Evolutionary conservation across 129 eudicot genomes (phyloP), one percentile per base, ranked within the genome.

Genomic region (Arctium minus): DNA sequence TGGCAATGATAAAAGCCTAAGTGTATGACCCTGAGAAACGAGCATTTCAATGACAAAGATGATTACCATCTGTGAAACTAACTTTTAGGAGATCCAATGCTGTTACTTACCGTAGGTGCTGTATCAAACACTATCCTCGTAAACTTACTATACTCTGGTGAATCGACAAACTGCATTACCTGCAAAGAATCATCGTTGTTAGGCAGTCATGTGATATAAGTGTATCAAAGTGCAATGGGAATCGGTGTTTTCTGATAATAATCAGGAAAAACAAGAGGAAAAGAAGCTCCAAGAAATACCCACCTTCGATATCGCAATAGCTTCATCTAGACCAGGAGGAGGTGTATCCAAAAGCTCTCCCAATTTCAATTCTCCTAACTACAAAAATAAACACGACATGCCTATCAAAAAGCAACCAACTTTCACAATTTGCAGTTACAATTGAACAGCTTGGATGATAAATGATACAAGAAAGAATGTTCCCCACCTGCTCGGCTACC

Each of bases 311-410:
- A 92, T 89, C 50, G 92, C 97, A 86, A 92, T 85, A 80, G 89
- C 93, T 85, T 92, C 93, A 83, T 92, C 93, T 13, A 89, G 76
- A 85, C 97, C 97, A 36, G 96, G 93, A 8, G 92, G 96, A 79
- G 89, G 90, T 42, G 91, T 80, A 80, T 89, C 96, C 89, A 91
- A 79, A 42, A 91, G 96, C 81, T 92, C 93, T 73, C 73, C 89
- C 29, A 92, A 86, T 83, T 89, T 92, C 73, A 92, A 68, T 10
- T 88, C 93, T 81, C 93, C 93, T 35, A 89, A 67, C 97, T 92
- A 81, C 38, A 71, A 82, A 79, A 69, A 31, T 13, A 87, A 33
- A 50, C 74, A 48, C 31, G 7, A 78, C 73, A 76, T 77, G 73
- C 35, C 56, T 70, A 38, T 80, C 37, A 74, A 74, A 83, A 56